These are phyloP conservation scores for Candida xyloterini DNA, from an alignment of 805 yeast species.

Conservation along the genomic window DNA sequence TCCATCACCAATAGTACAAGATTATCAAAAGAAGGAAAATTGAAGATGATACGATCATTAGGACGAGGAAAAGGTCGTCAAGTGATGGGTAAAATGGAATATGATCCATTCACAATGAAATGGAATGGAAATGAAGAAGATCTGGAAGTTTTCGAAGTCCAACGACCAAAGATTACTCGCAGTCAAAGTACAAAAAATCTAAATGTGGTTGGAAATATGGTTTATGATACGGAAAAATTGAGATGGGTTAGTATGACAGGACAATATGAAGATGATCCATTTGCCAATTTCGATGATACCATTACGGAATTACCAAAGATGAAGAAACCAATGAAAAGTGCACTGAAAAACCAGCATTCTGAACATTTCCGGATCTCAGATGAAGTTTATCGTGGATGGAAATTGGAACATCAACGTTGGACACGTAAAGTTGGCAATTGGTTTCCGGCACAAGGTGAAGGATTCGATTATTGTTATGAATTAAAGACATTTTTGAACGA, in stretches of 20 bases:
- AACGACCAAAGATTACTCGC: constrained; percentile 34
- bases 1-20: constrained; percentile 20
- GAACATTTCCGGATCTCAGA: constrained; percentile 21
- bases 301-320: constrained; percentile 21
- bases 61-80: constrained; percentile 26
- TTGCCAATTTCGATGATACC: constrained; percentile 43
- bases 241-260: constrained; percentile 56
- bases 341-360: neutral
- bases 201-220: constrained; percentile 54
- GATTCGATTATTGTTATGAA: constrained; percentile 30
- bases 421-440: constrained; percentile 34
- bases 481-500: constrained; percentile 30
- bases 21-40: constrained; percentile 32
- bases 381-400: constrained; percentile 30
- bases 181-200: constrained; percentile 27
- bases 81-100: constrained; percentile 45
- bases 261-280: constrained; percentile 42
- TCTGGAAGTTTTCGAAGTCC: constrained; percentile 46
- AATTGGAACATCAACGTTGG: constrained; percentile 35
- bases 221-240: constrained; percentile 53
- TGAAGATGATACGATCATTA: constrained; percentile 29
- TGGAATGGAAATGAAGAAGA: constrained; percentile 72
- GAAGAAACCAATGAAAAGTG: neutral
- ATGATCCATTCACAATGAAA: constrained; percentile 45
- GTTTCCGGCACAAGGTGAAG: constrained; percentile 31